phyloP scores from a whole-genome alignment of 1,284 basidiomycete species.

The Austroboletus novae-zelandiae region DNA sequence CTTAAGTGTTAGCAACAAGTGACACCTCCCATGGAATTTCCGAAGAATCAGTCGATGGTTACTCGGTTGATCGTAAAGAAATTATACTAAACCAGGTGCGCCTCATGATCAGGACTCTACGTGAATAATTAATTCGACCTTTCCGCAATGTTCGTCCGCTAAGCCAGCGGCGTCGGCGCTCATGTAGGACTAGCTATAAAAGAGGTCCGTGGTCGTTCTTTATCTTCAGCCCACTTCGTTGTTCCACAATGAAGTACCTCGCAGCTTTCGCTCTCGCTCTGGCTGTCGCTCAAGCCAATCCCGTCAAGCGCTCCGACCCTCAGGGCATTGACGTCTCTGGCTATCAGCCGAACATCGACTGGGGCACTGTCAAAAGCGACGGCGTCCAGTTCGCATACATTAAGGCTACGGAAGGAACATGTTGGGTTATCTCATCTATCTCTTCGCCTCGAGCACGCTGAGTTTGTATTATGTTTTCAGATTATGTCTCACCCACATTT shows the following conservation, averaged over 20 bases:
- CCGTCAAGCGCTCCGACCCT: slow-evolving; percentile 37
- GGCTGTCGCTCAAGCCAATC: slow-evolving; percentile 13
- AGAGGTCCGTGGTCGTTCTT: not conserved
- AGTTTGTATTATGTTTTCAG: slow-evolving; percentile 15
- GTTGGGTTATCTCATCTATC: slow-evolving; percentile 28
- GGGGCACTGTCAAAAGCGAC: slow-evolving; percentile 52
- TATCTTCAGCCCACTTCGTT: not conserved
- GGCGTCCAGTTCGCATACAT: slow-evolving; percentile 63
- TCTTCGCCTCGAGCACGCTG: not conserved
- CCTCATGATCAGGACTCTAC: too few relatives aligned
- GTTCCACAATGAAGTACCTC: not conserved
- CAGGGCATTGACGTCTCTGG: slow-evolving; percentile 57
- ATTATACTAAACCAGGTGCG: too few relatives aligned
- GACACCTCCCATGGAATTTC: too few relatives aligned
- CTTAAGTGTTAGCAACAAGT: too few relatives aligned
- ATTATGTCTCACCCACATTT: slow-evolving; percentile 38
- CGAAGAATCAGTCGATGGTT: too few relatives aligned
- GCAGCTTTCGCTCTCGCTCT: not conserved
- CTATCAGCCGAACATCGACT: slow-evolving; percentile 54
- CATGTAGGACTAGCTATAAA: not conserved
- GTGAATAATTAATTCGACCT: too few relatives aligned
- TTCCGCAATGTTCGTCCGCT: too few relatives aligned
- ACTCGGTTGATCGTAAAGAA: too few relatives aligned
- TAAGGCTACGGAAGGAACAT: slow-evolving; percentile 70
- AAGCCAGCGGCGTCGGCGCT: too few relatives aligned